phyloP scores from a whole-genome alignment of 1,284 basidiomycete genomes.

The Ceratobasidium theobromae region DNA sequence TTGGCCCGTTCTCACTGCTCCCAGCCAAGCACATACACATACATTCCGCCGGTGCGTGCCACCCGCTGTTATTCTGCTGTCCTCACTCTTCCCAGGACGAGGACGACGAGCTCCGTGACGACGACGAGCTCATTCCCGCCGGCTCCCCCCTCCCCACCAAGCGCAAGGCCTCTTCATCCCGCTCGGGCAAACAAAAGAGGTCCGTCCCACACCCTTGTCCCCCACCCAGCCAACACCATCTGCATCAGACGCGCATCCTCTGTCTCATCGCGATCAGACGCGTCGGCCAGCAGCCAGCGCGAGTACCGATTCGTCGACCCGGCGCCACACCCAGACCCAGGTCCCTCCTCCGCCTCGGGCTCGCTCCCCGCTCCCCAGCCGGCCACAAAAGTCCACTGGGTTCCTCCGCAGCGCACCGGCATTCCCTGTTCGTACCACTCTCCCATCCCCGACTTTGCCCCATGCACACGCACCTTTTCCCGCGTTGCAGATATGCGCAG shows the following conservation, averaged over 20 bases:
- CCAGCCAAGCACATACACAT: too few relatives aligned
- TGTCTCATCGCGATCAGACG: slow-evolving; percentile 3
- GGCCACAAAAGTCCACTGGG: neutral
- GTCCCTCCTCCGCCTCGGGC: neutral
- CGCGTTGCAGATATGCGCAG: slow-evolving; percentile 25
- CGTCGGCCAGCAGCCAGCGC: neutral
- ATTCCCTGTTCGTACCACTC: slow-evolving; percentile 9
- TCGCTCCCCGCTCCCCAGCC: neutral
- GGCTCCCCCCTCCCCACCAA: neutral
- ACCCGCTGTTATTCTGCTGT: too few relatives aligned
- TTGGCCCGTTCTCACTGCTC: too few relatives aligned
- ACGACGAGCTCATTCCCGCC: slow-evolving; percentile 6
- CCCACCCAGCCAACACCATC: neutral
- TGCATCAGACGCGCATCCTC: slow-evolving; percentile 23
- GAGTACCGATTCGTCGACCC: slow-evolving; percentile 6
- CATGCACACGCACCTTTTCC: slow-evolving; percentile 15
- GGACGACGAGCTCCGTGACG: slow-evolving; percentile 20
- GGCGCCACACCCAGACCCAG: slow-evolving; percentile 1
- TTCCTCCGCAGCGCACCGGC: neutral
- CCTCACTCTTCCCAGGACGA: neutral
- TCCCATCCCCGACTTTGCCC: slow-evolving; percentile 5
- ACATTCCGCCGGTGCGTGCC: too few relatives aligned
- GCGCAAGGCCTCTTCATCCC: slow-evolving; percentile 7
- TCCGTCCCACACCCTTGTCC: neutral
- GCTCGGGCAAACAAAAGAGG: slow-evolving; percentile 3